Percentiles rank a stretch among this genome's conserved stretches.
Evolutionary conservation across 345 rosid genomes (phyloP).

Genomic region (Crucihimalaya himalaica): DNA sequence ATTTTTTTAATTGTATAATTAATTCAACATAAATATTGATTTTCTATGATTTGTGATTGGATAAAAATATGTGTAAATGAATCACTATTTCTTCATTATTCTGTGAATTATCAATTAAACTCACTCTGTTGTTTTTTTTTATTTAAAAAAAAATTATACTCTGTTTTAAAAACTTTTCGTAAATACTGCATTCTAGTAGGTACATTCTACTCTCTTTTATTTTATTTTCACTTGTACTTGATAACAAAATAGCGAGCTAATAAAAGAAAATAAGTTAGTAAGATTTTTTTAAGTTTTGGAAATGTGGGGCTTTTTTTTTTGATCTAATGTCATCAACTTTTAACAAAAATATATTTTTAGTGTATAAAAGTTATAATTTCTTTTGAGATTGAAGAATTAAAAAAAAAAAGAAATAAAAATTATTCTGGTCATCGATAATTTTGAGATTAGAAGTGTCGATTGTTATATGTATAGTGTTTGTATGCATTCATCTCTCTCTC

Average conservation of each 20-base stretch:
- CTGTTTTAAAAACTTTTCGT: too few relatives aligned
- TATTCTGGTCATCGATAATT: slow-evolving; percentile 32
- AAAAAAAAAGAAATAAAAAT: background rate
- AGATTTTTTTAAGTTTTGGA: background rate
- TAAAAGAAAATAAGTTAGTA: background rate
- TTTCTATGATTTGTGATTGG: background rate
- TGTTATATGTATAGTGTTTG: slow-evolving; percentile 7
- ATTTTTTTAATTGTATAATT: background rate
- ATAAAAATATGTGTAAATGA: too few relatives aligned
- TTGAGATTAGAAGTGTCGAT: slow-evolving; percentile 35
- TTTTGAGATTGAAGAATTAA: background rate
- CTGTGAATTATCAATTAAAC: too few relatives aligned
- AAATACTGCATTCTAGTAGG: too few relatives aligned
- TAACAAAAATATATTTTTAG: background rate
- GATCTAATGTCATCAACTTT: background rate
- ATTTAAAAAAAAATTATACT: too few relatives aligned
- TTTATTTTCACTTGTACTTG: background rate
- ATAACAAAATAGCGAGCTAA: background rate
- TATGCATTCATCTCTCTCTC: background rate
- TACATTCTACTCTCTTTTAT: too few relatives aligned
- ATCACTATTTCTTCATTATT: background rate
- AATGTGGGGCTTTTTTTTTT: background rate
- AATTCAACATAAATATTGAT: background rate
- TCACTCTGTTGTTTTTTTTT: too few relatives aligned
- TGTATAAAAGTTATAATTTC: background rate